phyloP scores from a whole-genome alignment of 768 basidiomycete species.

The Macrolepiota fuliginosa region DNA sequence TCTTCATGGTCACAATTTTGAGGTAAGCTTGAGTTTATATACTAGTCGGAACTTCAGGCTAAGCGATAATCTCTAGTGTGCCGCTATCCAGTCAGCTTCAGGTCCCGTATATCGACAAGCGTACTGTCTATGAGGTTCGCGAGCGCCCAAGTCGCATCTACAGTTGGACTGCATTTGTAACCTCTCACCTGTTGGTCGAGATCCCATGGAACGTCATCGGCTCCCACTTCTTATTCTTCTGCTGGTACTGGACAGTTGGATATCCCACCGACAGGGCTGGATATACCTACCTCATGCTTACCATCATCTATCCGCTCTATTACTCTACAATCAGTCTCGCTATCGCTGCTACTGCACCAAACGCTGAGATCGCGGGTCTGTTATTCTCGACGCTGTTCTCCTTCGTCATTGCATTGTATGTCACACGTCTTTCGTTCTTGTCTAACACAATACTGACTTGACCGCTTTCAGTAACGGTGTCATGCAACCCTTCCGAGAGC shows the following conservation, averaged over 20 bases:
- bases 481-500: slow-evolving; percentile 57
- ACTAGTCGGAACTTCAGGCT: slow-evolving; percentile 1
- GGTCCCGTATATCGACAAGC: slow-evolving; percentile 54
- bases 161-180: slow-evolving; percentile 57
- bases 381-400: slow-evolving; percentile 58
- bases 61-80: slow-evolving; percentile 25
- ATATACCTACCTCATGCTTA: slow-evolving; percentile 57
- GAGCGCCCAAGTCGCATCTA: slow-evolving; percentile 67
- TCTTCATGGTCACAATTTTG: slow-evolving; percentile 55
- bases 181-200: slow-evolving; percentile 54
- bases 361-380: slow-evolving; percentile 54
- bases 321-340: slow-evolving; percentile 61
- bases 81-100: slow-evolving; percentile 65
- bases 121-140: slow-evolving; percentile 65
- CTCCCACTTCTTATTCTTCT: slow-evolving; percentile 57
- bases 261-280: slow-evolving; percentile 51
- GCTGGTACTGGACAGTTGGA: slow-evolving; percentile 73
- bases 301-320: slow-evolving; percentile 55
- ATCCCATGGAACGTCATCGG: slow-evolving; percentile 62
- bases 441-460: not conserved
- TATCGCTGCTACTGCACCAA: slow-evolving; percentile 58
- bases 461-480: slow-evolving; percentile 50
- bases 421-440: slow-evolving; percentile 12
- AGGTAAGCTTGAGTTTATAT: slow-evolving; percentile 18
- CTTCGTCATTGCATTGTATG: slow-evolving; percentile 60